Base-by-base conservation (phyloP, 208 protist species). In the Acanthamoeba quina region DNA sequence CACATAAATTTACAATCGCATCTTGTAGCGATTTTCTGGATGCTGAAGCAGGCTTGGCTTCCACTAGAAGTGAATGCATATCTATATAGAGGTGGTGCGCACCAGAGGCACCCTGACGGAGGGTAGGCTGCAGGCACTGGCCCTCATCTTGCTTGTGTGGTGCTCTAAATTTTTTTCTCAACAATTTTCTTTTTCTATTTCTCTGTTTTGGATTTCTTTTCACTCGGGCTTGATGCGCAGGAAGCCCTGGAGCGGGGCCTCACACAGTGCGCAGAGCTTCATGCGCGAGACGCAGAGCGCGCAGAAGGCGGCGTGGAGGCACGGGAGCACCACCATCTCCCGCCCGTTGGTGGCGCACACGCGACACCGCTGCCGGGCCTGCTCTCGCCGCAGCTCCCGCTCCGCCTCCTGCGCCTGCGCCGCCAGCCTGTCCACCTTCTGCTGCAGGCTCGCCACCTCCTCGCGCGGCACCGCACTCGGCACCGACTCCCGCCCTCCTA, bases 251-350 rank as follows among this genome's bases (percentile, higher is more conserved):
- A 80, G 72, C 24, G 72, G 72, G 9, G 37, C 41, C n/a, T 80
- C 37, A 21, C 72, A 80, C 7, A 80, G 72, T 10, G 72, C 72
- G 41, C 72, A 80, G 37, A 37, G 72, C 72, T 80, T 80, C 72
- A 80, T 80, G 72, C 72, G 72, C 0, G 72, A 80, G 37, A 80
- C 72, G 21, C 72, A 80, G 3, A 80, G 29, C 37, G 72, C 72
- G 72, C 72, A 80, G 37, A 80, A 80, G 72, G 37, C 0, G n/a
- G 72, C 72, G 41, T 80, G 72, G 37, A 80, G 72, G 72, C 72
- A 80, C 72, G 72, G 72, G 21, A 80, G 72, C n/a, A 80, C 72
- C 72, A 80, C 72, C 72, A 80, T 80, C 19, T 80, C 72, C 72
- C 72, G 72, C 72, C 10, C 41, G 21, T 80, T 44, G 37, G 37